Evolutionary conservation across 1,284 basidiomycete genomes (phyloP).

Genomic region (Puccinia polysora): DNA sequence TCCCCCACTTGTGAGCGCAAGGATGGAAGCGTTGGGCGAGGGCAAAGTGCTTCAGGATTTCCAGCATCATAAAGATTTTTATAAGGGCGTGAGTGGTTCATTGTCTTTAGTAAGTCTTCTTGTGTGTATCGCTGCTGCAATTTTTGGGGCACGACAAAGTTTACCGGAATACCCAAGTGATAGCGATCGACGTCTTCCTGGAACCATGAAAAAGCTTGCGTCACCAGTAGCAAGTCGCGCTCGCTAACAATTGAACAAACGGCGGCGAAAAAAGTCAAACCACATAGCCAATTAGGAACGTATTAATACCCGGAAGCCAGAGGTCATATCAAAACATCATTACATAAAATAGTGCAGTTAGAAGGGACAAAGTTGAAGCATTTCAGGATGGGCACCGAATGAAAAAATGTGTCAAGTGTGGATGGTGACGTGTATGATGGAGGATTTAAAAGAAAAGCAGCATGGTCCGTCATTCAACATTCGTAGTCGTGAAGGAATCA

Average conservation of each 20-base stretch:
- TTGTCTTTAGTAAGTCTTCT: neutral
- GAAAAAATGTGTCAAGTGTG: conserved; percentile 24
- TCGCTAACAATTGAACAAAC: neutral
- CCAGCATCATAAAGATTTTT: conserved; percentile 14
- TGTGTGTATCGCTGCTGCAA: neutral
- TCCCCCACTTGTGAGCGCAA: conserved; percentile 40
- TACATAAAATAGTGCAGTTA: conserved; percentile 12
- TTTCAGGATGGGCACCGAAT: conserved; percentile 11
- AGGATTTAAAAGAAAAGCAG: conserved; percentile 6
- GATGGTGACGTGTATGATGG: conserved; percentile 27
- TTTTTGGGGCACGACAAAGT: conserved; percentile 1
- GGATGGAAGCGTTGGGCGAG: conserved; percentile 29
- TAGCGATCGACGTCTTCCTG: conserved; percentile 15
- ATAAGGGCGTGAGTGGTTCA: conserved; percentile 8
- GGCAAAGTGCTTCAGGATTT: conserved; percentile 6
- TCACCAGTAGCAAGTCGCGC: neutral
- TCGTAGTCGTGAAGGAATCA: neutral
- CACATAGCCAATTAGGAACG: neutral
- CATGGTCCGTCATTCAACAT: neutral
- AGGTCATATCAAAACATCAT: conserved; percentile 25
- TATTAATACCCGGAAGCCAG: neutral
- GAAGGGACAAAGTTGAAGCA: conserved; percentile 9
- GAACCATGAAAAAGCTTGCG: conserved; percentile 17
- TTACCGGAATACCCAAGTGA: neutral
- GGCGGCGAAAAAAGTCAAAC: neutral